Base-by-base conservation (phyloP, 2,329 filamentous ascomycete genomes). In the Lachnellula occidentalis region DNA sequence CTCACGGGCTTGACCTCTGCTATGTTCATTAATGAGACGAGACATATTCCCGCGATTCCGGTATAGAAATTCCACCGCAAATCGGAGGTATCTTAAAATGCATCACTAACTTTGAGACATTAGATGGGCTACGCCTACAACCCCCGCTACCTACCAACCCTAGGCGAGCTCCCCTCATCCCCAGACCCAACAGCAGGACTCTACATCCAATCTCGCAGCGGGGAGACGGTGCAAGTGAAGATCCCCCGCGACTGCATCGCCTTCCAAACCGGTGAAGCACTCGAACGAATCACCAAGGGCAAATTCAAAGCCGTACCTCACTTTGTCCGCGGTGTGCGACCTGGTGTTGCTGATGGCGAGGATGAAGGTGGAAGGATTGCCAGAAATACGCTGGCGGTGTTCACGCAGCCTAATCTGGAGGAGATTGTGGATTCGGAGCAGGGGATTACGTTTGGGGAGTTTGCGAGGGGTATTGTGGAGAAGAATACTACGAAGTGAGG, bases 261-360 rank as follows among this genome's bases (percentile, higher is more conserved):
- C 0, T 99, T 99, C 70, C 92, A 99, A 76, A 99, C 92, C 0
- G 94, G 92, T 2, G 90, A 96, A 73, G 87, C 92, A 1, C 76
- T 99, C 49, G 87, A 97, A 73, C 78, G 90, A 55, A 96, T 99
- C 68, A 97, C 92, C 0, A 77, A 81, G n/a, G 94, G 94, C 9
- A 85, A 82, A 66, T 96, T 99, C 76, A 90, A 87, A 72, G 94
- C 94, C 1, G 94, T 97, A 57, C 92, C 94, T 61, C 94, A 99
- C 75, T 97, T 95, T 71, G 94, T 99, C 8, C 80, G 87, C 61
- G 92, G 92, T 0, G 85, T 87, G 4, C 78, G 81, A 60, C 76
- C 80, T 1, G 79, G 77, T 45, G 73, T 71, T 66, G 53, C 56
- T 4, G 56, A 55, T 54, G 60, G 55, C 11, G 71, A 56, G 69